phyloP scores from a whole-genome alignment of 768 basidiomycete genomes.

The Fomitopsis serialis region DNA sequence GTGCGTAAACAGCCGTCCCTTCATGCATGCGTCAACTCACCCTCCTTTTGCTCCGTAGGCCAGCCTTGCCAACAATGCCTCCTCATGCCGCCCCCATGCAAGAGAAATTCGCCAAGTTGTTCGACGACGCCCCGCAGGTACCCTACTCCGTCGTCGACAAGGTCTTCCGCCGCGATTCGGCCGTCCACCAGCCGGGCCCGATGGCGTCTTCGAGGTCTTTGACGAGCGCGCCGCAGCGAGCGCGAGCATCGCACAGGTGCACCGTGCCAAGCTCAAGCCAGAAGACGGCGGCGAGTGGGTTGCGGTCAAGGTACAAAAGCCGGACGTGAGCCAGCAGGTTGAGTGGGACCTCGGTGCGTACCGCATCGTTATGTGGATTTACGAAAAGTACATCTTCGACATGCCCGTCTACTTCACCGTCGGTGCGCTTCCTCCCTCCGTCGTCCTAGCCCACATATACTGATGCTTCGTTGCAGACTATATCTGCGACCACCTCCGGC shows the following conservation, averaged over 20 bases:
- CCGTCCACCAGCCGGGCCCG: constrained; percentile 55
- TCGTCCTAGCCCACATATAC: neutral
- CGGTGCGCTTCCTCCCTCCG: constrained; percentile 36
- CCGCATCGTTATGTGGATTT: constrained; percentile 72
- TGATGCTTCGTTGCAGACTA: constrained; percentile 44
- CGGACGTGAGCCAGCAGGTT: constrained; percentile 80
- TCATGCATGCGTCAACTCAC: neutral
- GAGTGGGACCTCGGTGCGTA: constrained; percentile 77
- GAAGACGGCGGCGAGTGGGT: constrained; percentile 53
- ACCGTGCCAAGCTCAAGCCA: constrained; percentile 58
- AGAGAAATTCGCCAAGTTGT: constrained; percentile 74
- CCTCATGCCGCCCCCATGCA: constrained; percentile 80
- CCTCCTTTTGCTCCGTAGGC: constrained; percentile 35
- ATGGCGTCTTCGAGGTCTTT: constrained; percentile 75
- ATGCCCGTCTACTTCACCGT: constrained; percentile 79
- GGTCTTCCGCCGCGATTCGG: constrained; percentile 73
- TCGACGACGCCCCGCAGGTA: constrained; percentile 86
- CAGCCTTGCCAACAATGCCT: constrained; percentile 83
- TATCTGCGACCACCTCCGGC: constrained; percentile 73
- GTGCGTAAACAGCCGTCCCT: constrained; percentile 25
- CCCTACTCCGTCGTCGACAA: constrained; percentile 61
- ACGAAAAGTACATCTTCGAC: constrained; percentile 77
- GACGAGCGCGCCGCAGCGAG: constrained; percentile 75
- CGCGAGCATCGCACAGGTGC: constrained; percentile 92
- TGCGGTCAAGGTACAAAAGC: constrained; percentile 93